Evolutionary conservation across 371 early-diverging fungal genomes (phyloP).

Genomic region (Capillidium rhysosporum): DNA sequence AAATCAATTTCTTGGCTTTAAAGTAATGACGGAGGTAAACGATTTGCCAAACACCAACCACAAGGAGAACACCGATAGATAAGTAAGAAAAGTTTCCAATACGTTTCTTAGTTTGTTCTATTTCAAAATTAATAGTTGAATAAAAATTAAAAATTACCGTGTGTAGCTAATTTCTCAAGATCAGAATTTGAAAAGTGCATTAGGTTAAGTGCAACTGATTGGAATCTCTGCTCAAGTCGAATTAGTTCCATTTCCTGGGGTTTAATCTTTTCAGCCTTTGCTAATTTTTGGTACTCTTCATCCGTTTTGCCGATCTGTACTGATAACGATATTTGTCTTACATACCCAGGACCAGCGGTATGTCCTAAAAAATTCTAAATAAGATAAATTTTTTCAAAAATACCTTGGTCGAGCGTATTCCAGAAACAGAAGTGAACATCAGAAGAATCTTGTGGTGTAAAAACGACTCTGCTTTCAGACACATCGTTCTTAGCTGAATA

Average conservation of each 20-base stretch:
- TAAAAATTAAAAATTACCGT: neutral
- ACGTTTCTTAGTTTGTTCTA: slow-evolving; percentile 2
- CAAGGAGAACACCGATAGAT: neutral
- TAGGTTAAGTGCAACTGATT: neutral
- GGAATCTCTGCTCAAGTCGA: neutral
- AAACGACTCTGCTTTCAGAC: neutral
- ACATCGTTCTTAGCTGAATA: neutral
- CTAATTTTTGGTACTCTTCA: slow-evolving; percentile 1
- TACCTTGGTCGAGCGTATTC: neutral
- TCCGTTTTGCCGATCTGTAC: slow-evolving; percentile 3
- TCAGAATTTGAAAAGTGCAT: neutral
- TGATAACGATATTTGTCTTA: neutral
- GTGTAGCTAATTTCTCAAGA: slow-evolving; percentile 2
- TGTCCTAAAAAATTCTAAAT: neutral
- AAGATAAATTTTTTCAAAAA: neutral
- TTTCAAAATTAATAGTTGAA: neutral
- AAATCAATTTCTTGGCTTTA: slow-evolving; percentile 5
- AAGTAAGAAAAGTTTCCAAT: neutral
- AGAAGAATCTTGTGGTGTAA: neutral
- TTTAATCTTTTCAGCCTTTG: slow-evolving; percentile 7
- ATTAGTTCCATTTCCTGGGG: slow-evolving; percentile 1
- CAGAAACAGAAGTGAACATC: slow-evolving; percentile 4
- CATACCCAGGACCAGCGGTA: neutral
- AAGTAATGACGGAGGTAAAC: slow-evolving; percentile 3
- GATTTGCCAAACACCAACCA: slow-evolving; percentile 6